Base-by-base conservation (phyloP, 306 rosid species). In the Vicia faba region DNA sequence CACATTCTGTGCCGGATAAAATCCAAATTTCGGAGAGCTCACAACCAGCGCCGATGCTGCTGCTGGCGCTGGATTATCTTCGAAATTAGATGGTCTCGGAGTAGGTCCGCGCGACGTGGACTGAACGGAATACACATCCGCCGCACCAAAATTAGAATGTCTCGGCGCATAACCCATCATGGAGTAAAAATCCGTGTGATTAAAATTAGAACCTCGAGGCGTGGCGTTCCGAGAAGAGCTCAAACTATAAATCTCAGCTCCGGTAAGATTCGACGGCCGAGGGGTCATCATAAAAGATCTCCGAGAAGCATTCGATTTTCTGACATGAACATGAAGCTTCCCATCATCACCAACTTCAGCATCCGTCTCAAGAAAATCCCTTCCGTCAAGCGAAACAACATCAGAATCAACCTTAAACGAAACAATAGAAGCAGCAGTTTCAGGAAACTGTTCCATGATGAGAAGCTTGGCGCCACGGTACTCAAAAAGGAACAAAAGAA, bases 381-480 rank as follows among this genome's bases (percentile, higher is more conserved):
- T 63, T 0, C 97, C 99, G 71, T 95, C 99, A 1, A 95, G 88
- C 0, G 99, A 95, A n/a, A 95, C 87, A 19, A 95, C 97, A 66
- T 95, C 99, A 38, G 99, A 95, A 68, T 95, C 99, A 36, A 95
- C 92, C 39, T 95, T 95, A 43, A 95, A 90, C 2, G 99, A 95
- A 4, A 95, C 96, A 8, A 95, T 95, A 3, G 99, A 95, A 3
- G 97, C 97, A 0, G 97, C 99, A 8, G 99, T 95, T 61, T 95
- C 97, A 0, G 99, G 99, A 15, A 95, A 95, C 87, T 95, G 99
- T 58, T 95, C 96, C 97, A 88, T 90, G 59, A 95, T 95, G 0
- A 95, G 72, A 14, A 95, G 69, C 84, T 95, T 95, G 0, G 99
- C 99, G 7, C 97, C 92, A 7, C 99, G 95, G 23, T 88, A 95